These are phyloP conservation scores for Avicennia marina DNA, from an alignment of 257 asterid genomes.

Conservation along the genomic window DNA sequence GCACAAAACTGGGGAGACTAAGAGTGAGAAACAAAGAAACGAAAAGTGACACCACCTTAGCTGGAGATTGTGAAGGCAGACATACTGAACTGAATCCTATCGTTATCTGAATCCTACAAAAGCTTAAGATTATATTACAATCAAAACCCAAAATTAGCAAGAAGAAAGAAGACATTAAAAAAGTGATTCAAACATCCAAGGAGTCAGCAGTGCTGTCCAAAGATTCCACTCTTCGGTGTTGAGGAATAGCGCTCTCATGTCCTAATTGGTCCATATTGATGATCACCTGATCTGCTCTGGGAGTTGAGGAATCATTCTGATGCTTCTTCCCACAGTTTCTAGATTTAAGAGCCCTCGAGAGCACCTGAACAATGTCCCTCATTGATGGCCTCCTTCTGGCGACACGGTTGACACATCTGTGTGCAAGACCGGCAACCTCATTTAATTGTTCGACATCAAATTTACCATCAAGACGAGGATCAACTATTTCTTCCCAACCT, in stretches of 20 bases:
- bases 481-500: constrained; percentile 92
- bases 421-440: constrained; percentile 73
- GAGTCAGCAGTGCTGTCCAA: constrained; percentile 69
- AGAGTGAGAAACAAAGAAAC: too few relatives aligned
- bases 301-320: constrained; percentile 39
- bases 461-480: constrained; percentile 77
- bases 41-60: too few relatives aligned
- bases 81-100: too few relatives aligned
- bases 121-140: too few relatives aligned
- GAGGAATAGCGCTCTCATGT: constrained; percentile 35
- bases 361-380: constrained; percentile 80
- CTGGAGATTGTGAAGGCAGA: too few relatives aligned
- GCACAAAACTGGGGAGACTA: too few relatives aligned
- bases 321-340: constrained; percentile 40
- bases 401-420: constrained; percentile 58
- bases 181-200: constrained; percentile 45
- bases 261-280: constrained; percentile 40
- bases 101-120: too few relatives aligned
- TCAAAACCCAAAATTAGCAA: too few relatives aligned
- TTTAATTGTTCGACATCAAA: constrained; percentile 56
- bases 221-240: constrained; percentile 62
- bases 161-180: too few relatives aligned
- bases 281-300: constrained; percentile 43
- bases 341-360: constrained; percentile 52
- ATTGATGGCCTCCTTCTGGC: constrained; percentile 72